Evolutionary conservation across 257 asterid genomes (phyloP).

Genomic region (Capsicum rhomboideum): DNA sequence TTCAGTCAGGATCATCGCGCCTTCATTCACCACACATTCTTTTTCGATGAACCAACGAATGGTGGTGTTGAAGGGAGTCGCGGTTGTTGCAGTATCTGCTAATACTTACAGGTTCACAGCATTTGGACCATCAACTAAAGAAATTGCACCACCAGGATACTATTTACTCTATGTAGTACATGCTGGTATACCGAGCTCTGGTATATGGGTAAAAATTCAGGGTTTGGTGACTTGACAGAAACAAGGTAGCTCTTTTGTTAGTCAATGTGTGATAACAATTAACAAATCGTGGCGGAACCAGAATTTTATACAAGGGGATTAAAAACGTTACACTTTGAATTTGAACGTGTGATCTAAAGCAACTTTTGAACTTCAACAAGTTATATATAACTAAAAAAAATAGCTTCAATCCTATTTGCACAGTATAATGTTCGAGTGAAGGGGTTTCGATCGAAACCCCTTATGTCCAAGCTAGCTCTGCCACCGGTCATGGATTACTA

Average conservation of each 20-base stretch:
- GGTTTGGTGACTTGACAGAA: too few relatives aligned
- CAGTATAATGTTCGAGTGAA: not conserved
- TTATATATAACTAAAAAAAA: not conserved
- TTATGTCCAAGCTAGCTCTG: not conserved
- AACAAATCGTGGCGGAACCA: not conserved
- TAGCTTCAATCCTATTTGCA: not conserved
- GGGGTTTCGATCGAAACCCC: not conserved
- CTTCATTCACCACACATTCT: slow-evolving; percentile 58
- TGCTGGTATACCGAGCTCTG: slow-evolving; percentile 45
- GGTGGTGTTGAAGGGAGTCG: slow-evolving; percentile 33
- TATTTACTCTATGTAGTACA: slow-evolving; percentile 60
- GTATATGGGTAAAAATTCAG: slow-evolving; percentile 44
- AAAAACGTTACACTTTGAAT: too few relatives aligned
- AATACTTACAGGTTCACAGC: slow-evolving; percentile 10
- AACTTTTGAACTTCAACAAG: not conserved
- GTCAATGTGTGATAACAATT: not conserved
- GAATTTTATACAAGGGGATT: not conserved
- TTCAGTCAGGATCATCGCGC: slow-evolving; percentile 41
- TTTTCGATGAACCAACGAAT: slow-evolving; percentile 69
- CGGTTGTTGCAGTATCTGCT: slow-evolving; percentile 1
- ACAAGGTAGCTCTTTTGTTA: too few relatives aligned
- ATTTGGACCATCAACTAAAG: slow-evolving; percentile 34
- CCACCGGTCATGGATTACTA: not conserved
- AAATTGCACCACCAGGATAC: slow-evolving; percentile 66
- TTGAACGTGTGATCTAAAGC: not conserved